phyloP scores from a whole-genome alignment of 1,284 basidiomycete species.

The Anthracocystis setariae region DNA sequence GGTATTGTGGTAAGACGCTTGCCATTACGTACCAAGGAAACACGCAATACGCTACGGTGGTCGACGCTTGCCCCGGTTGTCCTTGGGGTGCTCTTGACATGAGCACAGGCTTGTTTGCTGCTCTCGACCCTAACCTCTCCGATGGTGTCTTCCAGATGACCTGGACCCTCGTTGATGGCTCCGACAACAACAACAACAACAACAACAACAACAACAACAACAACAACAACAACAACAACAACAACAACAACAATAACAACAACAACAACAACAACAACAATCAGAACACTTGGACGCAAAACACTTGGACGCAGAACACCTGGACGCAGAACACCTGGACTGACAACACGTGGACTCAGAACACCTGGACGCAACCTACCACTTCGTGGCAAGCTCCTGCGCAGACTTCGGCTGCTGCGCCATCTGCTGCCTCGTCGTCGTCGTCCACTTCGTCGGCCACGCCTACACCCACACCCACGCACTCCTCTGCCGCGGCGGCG shows the following conservation, averaged over 20 bases:
- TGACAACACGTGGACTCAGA: conserved; percentile 11
- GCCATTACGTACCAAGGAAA: conserved; percentile 72
- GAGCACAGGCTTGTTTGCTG: conserved; percentile 77
- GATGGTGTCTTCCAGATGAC: conserved; percentile 54
- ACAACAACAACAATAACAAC: conserved; percentile 11
- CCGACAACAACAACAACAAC: conserved; percentile 13
- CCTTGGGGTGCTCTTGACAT: conserved; percentile 80
- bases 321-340: too few species aligned
- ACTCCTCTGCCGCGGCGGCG: neutral
- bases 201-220: conserved; percentile 13
- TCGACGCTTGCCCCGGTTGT: conserved; percentile 80
- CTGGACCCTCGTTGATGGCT: conserved; percentile 40
- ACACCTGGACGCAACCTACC: conserved; percentile 14
- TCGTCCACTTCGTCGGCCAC: conserved; percentile 7
- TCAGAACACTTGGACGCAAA: too few species aligned
- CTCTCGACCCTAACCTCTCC: conserved; percentile 19
- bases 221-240: conserved; percentile 9
- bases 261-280: conserved; percentile 7
- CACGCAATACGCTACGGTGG: conserved; percentile 74
- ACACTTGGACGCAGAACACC: too few species aligned
- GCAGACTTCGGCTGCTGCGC: conserved; percentile 5
- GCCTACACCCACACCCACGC: neutral
- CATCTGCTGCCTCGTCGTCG: conserved; percentile 4
- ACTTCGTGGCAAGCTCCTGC: conserved; percentile 21
- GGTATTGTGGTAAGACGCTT: conserved; percentile 74